Base-by-base conservation (phyloP, 2,329 filamentous ascomycete species). In the Tolypocladium inflatum region DNA sequence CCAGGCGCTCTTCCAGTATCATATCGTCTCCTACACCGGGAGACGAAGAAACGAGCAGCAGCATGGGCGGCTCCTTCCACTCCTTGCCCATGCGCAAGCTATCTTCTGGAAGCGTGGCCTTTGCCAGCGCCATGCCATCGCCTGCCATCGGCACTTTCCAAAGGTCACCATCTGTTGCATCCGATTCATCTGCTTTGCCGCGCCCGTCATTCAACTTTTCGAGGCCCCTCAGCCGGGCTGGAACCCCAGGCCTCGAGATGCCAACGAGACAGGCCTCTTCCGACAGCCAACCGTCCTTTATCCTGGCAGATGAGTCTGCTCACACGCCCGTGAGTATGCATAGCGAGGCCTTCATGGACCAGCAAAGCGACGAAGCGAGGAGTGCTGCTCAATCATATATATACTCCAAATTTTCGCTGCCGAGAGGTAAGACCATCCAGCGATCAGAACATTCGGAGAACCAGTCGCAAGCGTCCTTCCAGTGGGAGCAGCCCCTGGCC, bases 161-260 rank as follows among this genome's bases (percentile, higher is more conserved):
- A 59, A 83, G 91, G 66, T 96, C 92, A 1, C 91, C 91, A 2
- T 97, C 94, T 0, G 81, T 90, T 42, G 86, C 86, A 61, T 97
- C 93, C 1, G 90, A 96, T 61, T 83, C 84, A 55, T 96, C 91
- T 2, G 80, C 81, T 11, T 68, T 91, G 41, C 84, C 87, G 15
- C 83, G 87, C 19, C 89, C 91, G 1, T 85, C 89, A 0, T 93
- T 95, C 74, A 97, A 99, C 73, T 97, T 97, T 71, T 97, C 94
- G 0, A 83, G 94, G 50, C 94, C 94, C 0, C 75, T 96, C 60
- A 97, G 93, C 71, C 81, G 87, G 68, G 82, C 85, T 60, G 85
- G 84, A 61, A 85, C 81, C 15, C 83, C 83, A 19, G 74, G 67
- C 51, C 74, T 80, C 63, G 83, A 87, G n/a, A 71, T 75, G 50